Conservation (phyloP, 2,329 filamentous ascomycete genomes). For the Fusarium sp. region DNA sequence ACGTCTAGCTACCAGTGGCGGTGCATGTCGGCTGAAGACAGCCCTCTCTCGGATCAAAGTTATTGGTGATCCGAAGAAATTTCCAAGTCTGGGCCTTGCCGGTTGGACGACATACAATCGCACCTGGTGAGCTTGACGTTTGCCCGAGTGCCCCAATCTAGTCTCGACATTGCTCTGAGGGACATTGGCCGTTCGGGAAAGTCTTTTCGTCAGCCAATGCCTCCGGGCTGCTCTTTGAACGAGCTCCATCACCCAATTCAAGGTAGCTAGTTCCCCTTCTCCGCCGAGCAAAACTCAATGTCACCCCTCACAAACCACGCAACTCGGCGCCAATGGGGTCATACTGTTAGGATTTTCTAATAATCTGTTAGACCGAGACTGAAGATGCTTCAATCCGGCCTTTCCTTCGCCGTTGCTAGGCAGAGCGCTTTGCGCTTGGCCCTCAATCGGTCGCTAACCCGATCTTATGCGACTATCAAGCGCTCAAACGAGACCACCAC, state of each 20-base stretch:
- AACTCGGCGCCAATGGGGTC: conserved; percentile 32
- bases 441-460: conserved; percentile 42
- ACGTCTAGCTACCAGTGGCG: conserved; percentile 35
- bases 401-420: conserved; percentile 47
- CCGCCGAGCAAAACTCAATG: conserved; percentile 31
- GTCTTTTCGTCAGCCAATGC: conserved; percentile 21
- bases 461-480: conserved; percentile 49
- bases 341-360: conserved; percentile 2
- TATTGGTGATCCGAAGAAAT: conserved; percentile 47
- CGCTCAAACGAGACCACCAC: conserved; percentile 33
- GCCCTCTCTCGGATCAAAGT: conserved; percentile 39
- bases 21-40: conserved; percentile 20
- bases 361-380: background rate
- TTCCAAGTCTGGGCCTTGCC: conserved; percentile 35
- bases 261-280: conserved; percentile 13
- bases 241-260: conserved; percentile 24
- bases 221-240: conserved; percentile 3
- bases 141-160: conserved; percentile 19
- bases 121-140: conserved; percentile 35
- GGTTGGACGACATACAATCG: conserved; percentile 26
- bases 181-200: conserved; percentile 16
- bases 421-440: conserved; percentile 47
- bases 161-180: conserved; percentile 15
- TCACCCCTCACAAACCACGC: conserved; percentile 3
- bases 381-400: conserved; percentile 49